phyloP scores from a whole-genome alignment of 2,329 filamentous ascomycete species.

The Calonectria hawksworthii region DNA sequence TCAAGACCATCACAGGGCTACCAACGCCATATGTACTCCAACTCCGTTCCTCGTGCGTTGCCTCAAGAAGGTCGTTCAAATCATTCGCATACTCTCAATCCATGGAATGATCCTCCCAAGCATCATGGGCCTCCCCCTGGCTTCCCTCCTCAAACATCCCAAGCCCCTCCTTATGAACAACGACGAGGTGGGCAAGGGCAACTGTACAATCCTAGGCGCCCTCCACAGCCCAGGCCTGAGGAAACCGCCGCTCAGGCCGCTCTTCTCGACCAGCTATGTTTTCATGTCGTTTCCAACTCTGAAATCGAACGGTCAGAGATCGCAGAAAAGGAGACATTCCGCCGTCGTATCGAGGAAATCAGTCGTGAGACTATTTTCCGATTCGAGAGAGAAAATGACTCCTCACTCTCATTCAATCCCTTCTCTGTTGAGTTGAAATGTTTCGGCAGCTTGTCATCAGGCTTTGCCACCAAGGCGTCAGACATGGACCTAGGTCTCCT shows the following conservation, averaged over 20 bases:
- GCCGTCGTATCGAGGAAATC: constrained; percentile 73
- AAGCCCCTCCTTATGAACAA: constrained; percentile 19
- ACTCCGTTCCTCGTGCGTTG: constrained; percentile 37
- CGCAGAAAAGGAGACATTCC: constrained; percentile 79
- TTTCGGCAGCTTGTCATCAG: constrained; percentile 87
- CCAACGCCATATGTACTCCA: constrained; percentile 40
- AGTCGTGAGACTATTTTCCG: constrained; percentile 71
- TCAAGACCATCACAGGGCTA: constrained; percentile 41
- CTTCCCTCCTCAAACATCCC: constrained; percentile 17
- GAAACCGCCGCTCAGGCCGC: constrained; percentile 63
- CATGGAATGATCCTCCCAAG: constrained; percentile 42
- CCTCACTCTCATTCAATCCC: constrained; percentile 62
- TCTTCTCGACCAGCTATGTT: constrained; percentile 64
- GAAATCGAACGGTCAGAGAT: constrained; percentile 76
- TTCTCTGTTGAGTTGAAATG: constrained; percentile 77
- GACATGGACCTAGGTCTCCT: constrained; percentile 91
- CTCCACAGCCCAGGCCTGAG: constrained; percentile 54
- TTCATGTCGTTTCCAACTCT: constrained; percentile 62
- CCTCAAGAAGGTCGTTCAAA: constrained; percentile 32
- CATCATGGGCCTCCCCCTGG: constrained; percentile 38
- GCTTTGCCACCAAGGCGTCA: constrained; percentile 88
- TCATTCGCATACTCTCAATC: constrained; percentile 31
- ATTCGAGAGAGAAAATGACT: constrained; percentile 61
- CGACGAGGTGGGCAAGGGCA: constrained; percentile 31
- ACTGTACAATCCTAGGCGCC: constrained; percentile 40